Conservation (phyloP, 139 green algal species). For the Tetraselmis chui region DNA sequence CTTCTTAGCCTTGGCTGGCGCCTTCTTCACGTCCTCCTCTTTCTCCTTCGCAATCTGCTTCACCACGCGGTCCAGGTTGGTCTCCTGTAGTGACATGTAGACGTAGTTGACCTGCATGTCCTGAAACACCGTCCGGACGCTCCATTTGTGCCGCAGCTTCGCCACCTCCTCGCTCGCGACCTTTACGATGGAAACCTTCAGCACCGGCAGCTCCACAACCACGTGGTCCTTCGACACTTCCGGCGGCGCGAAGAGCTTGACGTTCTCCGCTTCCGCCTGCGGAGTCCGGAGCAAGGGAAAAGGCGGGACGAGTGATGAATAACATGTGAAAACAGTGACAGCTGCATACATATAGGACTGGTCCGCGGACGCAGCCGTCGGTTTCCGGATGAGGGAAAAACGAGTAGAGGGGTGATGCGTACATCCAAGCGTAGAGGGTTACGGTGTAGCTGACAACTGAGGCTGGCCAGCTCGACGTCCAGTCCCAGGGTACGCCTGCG, state of each 20-base stretch:
- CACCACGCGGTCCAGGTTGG: background rate
- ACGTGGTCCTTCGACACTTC: background rate
- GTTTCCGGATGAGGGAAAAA: too few species aligned
- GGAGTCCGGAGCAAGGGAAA: too few species aligned
- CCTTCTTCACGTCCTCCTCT: background rate
- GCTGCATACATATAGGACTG: too few species aligned
- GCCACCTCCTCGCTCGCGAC: background rate
- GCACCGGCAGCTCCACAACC: background rate
- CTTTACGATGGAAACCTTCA: background rate
- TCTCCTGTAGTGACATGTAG: background rate
- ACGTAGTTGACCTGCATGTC: background rate
- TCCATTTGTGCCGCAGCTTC: background rate
- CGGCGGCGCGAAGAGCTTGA: background rate
- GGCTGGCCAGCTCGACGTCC: background rate
- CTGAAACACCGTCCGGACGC: background rate
- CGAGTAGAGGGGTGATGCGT: too few species aligned
- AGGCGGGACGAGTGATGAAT: too few species aligned
- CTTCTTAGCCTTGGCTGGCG: background rate
- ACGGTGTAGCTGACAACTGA: background rate
- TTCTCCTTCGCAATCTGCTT: background rate
- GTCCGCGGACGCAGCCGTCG: too few species aligned
- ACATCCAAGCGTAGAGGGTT: background rate
- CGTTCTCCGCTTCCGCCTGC: background rate
- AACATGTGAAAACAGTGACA: too few species aligned
- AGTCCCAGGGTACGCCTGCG: background rate